Conservation (phyloP, 2,329 filamentous ascomycete genomes). For the Fusarium palustre region DNA sequence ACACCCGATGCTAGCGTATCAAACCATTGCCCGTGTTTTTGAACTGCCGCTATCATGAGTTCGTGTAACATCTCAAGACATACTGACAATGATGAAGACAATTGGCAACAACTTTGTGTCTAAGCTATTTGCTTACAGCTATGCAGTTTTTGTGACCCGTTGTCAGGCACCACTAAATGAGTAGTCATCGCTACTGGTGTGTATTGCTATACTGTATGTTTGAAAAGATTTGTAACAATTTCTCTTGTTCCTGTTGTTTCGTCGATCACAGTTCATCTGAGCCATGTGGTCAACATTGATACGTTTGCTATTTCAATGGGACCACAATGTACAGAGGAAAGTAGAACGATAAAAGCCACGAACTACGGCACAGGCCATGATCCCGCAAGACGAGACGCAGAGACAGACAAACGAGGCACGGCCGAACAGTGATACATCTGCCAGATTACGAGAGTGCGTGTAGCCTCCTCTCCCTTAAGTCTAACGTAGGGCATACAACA, state of each 20-base stretch:
- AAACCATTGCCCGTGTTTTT: background rate
- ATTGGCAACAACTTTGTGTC: background rate
- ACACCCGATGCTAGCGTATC: background rate
- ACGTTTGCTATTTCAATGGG: background rate
- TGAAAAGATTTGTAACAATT: background rate
- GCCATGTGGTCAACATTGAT: background rate
- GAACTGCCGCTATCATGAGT: background rate
- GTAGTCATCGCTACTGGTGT: no score
- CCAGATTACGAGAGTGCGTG: background rate
- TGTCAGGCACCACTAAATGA: no score
- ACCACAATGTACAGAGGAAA: background rate
- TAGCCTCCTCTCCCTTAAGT: background rate
- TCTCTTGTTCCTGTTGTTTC: background rate
- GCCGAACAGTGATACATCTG: background rate
- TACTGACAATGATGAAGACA: no score
- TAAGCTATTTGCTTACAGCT: no score
- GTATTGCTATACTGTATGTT: background rate
- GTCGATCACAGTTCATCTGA: background rate
- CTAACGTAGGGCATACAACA: background rate
- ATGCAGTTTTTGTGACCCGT: no score
- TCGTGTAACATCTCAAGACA: background rate
- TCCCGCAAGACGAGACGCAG: background rate
- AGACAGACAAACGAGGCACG: background rate
- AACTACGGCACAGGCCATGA: background rate
- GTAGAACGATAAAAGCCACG: background rate